Conservation (phyloP, 106 monocot genomes). For the Phalaenopsis aphrodite region DNA sequence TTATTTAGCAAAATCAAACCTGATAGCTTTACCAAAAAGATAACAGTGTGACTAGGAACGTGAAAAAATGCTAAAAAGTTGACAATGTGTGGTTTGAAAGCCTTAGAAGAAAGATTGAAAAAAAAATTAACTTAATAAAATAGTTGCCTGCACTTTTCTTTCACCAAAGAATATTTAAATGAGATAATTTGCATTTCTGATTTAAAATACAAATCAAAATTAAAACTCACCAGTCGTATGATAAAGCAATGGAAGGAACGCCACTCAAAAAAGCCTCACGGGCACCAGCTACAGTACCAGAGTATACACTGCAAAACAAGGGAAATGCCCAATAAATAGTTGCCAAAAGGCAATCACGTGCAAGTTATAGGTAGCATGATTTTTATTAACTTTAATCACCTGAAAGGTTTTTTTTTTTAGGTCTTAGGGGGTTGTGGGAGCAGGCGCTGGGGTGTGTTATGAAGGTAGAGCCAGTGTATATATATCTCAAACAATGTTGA, state of each 20-base stretch:
- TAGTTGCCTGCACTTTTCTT: not conserved
- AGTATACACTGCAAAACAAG: slow-evolving; percentile 53
- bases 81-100: not conserved
- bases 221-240: slow-evolving; percentile 73
- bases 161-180: not conserved
- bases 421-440: no score
- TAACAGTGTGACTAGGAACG: not conserved
- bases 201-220: not conserved
- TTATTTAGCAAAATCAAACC: not conserved
- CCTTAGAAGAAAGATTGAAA: not conserved
- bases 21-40: not conserved
- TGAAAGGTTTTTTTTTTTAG: not conserved
- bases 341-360: not conserved
- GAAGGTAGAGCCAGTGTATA: not conserved
- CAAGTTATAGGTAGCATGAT: not conserved
- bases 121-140: not conserved
- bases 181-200: not conserved
- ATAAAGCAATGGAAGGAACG: slow-evolving; percentile 69
- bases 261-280: slow-evolving; percentile 90
- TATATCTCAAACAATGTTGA: not conserved
- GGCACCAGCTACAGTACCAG: slow-evolving; percentile 94
- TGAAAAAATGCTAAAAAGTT: not conserved
- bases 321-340: not conserved
- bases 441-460: not conserved
- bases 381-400: not conserved